Percentiles rank a stretch among this genome's conserved stretches.
These are phyloP conservation scores for Jackrogersella minutella DNA, from an alignment of 495 filamentous ascomycete genomes.

Conservation along the genomic window DNA sequence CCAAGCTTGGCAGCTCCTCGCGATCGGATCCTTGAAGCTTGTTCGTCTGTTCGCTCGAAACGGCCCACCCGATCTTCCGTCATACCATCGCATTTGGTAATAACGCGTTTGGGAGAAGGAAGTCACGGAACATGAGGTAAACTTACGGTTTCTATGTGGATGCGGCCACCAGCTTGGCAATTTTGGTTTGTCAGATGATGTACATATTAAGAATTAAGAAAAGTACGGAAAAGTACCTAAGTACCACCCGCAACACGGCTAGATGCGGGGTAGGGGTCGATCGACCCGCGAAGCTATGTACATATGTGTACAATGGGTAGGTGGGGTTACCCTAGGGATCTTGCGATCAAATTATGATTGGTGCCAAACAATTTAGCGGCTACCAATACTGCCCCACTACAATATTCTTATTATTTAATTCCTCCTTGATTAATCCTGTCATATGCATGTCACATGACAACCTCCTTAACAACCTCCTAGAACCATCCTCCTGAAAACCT, in stretches of 20 bases:
- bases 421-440: background rate
- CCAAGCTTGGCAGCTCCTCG: constrained; percentile 27
- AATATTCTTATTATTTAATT: too few relatives aligned
- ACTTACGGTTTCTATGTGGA: constrained; percentile 28
- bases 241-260: constrained; percentile 18
- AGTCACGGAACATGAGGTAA: constrained; percentile 10
- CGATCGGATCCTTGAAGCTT: background rate
- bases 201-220: constrained; percentile 3
- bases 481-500: too few relatives aligned
- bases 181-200: constrained; percentile 26
- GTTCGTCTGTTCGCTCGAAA: background rate
- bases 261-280: constrained; percentile 33
- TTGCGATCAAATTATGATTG: constrained; percentile 29
- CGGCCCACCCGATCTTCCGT: constrained; percentile 20
- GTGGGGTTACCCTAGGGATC: background rate
- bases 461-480: too few relatives aligned
- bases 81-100: constrained; percentile 14
- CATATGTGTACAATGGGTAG: background rate
- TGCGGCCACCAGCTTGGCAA: background rate
- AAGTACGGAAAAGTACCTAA: too few relatives aligned
- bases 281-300: background rate
- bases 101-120: background rate
- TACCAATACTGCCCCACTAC: constrained; percentile 1
- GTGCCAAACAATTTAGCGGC: constrained; percentile 3
- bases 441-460: too few relatives aligned